Evolutionary conservation across 2,329 filamentous ascomycete species (phyloP), one percentile per base, ranked within the genome.

Genomic region (Ophiocordyceps sinensis): DNA sequence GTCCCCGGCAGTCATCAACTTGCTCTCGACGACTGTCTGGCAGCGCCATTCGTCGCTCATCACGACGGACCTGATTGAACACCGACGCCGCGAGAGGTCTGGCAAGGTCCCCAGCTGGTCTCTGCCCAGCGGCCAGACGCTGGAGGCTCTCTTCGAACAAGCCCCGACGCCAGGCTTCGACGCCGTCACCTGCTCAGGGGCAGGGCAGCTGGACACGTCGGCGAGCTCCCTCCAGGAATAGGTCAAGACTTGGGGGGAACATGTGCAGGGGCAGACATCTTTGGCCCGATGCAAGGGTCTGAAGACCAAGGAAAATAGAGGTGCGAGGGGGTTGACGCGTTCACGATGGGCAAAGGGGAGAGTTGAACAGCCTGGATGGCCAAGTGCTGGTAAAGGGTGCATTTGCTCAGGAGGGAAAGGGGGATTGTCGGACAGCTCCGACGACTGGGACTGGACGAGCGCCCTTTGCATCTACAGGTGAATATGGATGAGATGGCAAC

Each of bases 41-140:
- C 41, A 49, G 13, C 41, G 37, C 3, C 43, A 52, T 13, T 44
- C 54, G 21, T 42, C 49, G n/a, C 45, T 39, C 4, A 51, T 57
- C 13, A 47, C 54, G 29, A 42, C 43, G 2, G 56, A 60, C 29
- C 47, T 57, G 17, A 45, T 52, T 2, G 50, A 55, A 23, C 51
- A 51, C 32, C 49, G 57, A 30, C 41, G 44, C 19, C 46, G 47
- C 13, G 36, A 45, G 23, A 11, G 13, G 19, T 28, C 11, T 3
- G 5, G 14, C 14, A 13, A 28, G 13, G 29, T 43, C 17, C 37
- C 51, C 23, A 7, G 23, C 23, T 26, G 23, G 23, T 26, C 23
- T 9, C 5, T 26, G 23, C 44, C 51, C 11, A 42, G 38, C 28
- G 50, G 51, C 26, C 41, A 43, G n/a, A 41, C 35, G 13, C 39